These are phyloP conservation scores for Barnettozyma botsteinii DNA, from an alignment of 805 yeast genomes.

Conservation along the genomic window DNA sequence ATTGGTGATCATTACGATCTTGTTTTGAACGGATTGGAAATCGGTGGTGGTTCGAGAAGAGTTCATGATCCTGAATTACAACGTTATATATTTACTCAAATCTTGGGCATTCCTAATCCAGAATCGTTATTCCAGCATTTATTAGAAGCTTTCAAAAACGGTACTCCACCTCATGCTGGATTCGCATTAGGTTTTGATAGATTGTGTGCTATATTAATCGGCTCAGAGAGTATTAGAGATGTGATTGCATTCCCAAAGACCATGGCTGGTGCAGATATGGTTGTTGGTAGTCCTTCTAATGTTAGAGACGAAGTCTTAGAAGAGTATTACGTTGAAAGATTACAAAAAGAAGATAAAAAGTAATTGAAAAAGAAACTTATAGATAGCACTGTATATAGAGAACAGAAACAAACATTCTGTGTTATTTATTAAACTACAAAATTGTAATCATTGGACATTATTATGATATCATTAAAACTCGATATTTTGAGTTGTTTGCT, in stretches of 20 bases:
- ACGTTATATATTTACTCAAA: slow-evolving; percentile 56
- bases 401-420: neutral
- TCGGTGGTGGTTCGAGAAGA: slow-evolving; percentile 97
- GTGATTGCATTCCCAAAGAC: slow-evolving; percentile 97
- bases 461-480: slow-evolving; percentile 14
- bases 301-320: slow-evolving; percentile 47
- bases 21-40: slow-evolving; percentile 89
- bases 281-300: slow-evolving; percentile 77
- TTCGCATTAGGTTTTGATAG: slow-evolving; percentile 94
- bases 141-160: slow-evolving; percentile 71
- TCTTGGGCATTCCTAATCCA: slow-evolving; percentile 56
- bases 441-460: neutral
- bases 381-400: neutral
- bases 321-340: slow-evolving; percentile 44
- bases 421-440: neutral
- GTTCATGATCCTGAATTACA: slow-evolving; percentile 83
- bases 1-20: slow-evolving; percentile 92
- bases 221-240: slow-evolving; percentile 73
- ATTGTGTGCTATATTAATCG: slow-evolving; percentile 84
- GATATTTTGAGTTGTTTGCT: slow-evolving; percentile 21
- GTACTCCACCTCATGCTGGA: slow-evolving; percentile 99
- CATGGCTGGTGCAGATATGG: slow-evolving; percentile 79
- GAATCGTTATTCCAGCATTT: slow-evolving; percentile 78
- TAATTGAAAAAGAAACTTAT: slow-evolving; percentile 6
- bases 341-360: neutral